phyloP scores from a whole-genome alignment of 192 early-diverging fungal species.

The Gonapodya prolifera region DNA sequence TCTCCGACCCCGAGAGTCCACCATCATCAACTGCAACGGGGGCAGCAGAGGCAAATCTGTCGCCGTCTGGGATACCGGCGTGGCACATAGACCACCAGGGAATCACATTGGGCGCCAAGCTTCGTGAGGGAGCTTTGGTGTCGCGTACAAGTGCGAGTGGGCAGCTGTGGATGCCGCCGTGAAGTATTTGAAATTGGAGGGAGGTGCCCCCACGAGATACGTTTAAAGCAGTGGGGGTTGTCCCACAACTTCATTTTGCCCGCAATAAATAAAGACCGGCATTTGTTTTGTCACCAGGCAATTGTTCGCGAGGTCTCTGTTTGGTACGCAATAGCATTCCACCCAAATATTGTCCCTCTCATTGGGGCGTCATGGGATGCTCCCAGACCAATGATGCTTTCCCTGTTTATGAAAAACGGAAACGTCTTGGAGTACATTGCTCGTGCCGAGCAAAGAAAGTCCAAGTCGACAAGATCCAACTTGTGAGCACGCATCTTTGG shows the following conservation, averaged over 20 bases:
- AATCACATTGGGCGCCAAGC: background rate
- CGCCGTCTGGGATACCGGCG: background rate
- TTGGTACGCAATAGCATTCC: background rate
- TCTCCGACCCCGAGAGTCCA: background rate
- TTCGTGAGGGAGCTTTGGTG: slow-evolving; percentile 1
- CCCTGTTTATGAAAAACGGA: background rate
- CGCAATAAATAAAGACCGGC: background rate
- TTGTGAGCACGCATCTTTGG: background rate
- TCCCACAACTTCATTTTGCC: background rate
- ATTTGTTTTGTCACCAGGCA: background rate
- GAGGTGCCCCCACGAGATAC: background rate
- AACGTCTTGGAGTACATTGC: background rate
- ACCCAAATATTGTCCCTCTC: background rate
- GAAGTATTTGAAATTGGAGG: background rate
- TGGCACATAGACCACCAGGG: background rate
- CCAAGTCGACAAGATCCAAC: background rate
- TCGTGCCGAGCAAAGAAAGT: background rate
- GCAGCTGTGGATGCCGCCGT: background rate
- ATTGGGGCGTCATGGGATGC: background rate
- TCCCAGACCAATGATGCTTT: background rate
- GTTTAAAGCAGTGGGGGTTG: background rate
- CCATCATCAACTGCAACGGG: background rate
- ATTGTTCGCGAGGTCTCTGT: background rate
- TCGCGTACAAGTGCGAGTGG: background rate
- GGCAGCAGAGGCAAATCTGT: background rate